Evolutionary conservation across 768 basidiomycete genomes (phyloP).

Genomic region (Phanerodontia chrysosporium): DNA sequence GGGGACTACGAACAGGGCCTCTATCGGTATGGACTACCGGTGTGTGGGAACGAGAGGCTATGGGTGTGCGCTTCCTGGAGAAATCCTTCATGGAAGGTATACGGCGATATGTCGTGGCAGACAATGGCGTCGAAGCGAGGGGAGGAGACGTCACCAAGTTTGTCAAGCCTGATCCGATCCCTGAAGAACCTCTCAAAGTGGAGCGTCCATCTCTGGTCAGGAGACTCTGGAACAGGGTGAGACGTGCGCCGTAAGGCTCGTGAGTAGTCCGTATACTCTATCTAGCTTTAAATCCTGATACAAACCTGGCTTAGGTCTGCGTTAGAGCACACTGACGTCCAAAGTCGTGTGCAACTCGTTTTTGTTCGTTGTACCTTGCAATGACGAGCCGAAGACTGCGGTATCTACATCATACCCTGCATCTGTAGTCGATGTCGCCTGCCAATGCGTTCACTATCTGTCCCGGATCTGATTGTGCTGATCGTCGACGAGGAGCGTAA

Average conservation of each 20-base stretch:
- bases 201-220: neutral
- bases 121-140: conserved; percentile 3
- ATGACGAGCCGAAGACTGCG: too few relatives aligned
- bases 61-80: conserved; percentile 59
- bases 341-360: too few relatives aligned
- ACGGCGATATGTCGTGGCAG: conserved; percentile 32
- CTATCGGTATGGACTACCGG: conserved; percentile 68
- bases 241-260: neutral
- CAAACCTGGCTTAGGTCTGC: too few relatives aligned
- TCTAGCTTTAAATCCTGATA: too few relatives aligned
- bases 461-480: too few relatives aligned
- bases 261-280: neutral
- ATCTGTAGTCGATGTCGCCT: too few relatives aligned
- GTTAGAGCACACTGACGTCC: too few relatives aligned
- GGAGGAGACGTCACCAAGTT: neutral
- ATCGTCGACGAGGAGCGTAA: too few relatives aligned
- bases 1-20: conserved; percentile 36
- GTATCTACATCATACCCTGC: too few relatives aligned
- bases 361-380: too few relatives aligned
- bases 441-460: too few relatives aligned
- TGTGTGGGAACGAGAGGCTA: conserved; percentile 65
- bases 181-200: neutral
- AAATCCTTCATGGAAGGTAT: conserved; percentile 43
- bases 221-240: neutral
- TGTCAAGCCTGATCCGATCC: neutral